Evolutionary conservation across 306 rosid species (phyloP), one percentile per base, ranked within the genome.

Genomic region (Pyrus communis): DNA sequence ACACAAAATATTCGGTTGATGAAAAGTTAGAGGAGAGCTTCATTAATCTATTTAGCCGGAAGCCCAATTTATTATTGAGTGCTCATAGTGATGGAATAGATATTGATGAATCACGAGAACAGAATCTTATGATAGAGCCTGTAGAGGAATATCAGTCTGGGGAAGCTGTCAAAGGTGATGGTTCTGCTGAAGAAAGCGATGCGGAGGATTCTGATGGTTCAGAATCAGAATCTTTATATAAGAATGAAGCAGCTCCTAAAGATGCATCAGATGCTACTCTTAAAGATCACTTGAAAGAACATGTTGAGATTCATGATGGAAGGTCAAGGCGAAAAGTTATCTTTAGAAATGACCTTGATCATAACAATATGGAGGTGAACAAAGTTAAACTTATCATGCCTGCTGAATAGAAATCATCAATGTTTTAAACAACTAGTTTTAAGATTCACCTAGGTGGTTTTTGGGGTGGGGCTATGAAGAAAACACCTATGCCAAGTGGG

Each of bases 21-120:
- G 97, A 95, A 79, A 95, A 91, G 81, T 84, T 95, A 67, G 92
- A 90, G 71, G 86, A 88, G 71, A 88, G 95, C 83, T 71, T 67
- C 76, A 86, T 92, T 79, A 79, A 75, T 71, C 40, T 92, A 75
- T 89, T 89, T 79, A 79, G 89, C 64, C 86, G 66, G 78, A 92
- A 85, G 69, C 77, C 64, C 35, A 81, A 76, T 42, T 72, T 67
- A 51, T 77, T 78, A 27, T 71, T 86, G 55, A 89, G 77, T 49
- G 81, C 85, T 80, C 68, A 63, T 63, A 42, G 60, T 70, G 77
- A 85, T 77, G 80, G 70, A 73, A 60, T 73, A 23, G 81, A 66
- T 71, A 58, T 46, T 67, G 75, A 84, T 78, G 65, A 66, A 58
- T 82, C 86, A 64, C 76, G 72, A 14, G 86, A 85, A 67, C 75